Percentiles rank a stretch among this genome's conserved stretches.
These are phyloP conservation scores for Chlorella sp. DNA, from an alignment of 139 green algal species.

Conservation along the genomic window DNA sequence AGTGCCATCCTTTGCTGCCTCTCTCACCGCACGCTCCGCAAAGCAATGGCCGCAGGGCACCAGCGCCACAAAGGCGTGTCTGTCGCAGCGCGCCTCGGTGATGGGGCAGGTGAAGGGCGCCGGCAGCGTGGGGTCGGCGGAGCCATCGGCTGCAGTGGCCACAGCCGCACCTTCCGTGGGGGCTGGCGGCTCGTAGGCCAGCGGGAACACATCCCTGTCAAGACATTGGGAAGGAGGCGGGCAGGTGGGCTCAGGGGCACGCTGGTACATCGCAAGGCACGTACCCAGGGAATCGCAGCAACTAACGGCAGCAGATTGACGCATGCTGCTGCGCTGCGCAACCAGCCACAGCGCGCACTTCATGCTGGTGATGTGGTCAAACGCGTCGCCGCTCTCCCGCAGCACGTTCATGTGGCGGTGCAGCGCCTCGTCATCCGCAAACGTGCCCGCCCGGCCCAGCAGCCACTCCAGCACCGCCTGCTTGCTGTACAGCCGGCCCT, in stretches of 20 bases:
- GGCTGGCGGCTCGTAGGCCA: background rate
- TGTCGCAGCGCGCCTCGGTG: conserved; percentile 36
- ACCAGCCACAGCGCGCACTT: background rate
- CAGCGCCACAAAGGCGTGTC: conserved; percentile 41
- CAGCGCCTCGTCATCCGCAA: conserved; percentile 35
- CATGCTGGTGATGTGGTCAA: conserved; percentile 44
- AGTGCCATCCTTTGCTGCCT: background rate
- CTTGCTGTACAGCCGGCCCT: conserved; percentile 59
- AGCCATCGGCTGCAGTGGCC: background rate
- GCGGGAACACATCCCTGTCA: conserved; percentile 56
- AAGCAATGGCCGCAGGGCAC: conserved; percentile 41
- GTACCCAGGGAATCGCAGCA: too few species aligned
- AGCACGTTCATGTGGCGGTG: conserved; percentile 51
- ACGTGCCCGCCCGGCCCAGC: conserved; percentile 34
- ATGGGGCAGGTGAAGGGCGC: conserved; percentile 40
- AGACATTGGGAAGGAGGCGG: background rate
- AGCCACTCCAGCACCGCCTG: conserved; percentile 57
- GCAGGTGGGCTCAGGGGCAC: too few species aligned
- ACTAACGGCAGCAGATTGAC: background rate
- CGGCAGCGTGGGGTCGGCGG: background rate
- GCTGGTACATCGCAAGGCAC: background rate
- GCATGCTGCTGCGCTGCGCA: background rate
- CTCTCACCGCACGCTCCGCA: conserved; percentile 32
- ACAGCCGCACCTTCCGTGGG: background rate
- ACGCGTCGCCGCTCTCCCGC: conserved; percentile 17